Evolutionary conservation across 495 filamentous ascomycete species (phyloP).

Genomic region (Aspergillus hancockii): DNA sequence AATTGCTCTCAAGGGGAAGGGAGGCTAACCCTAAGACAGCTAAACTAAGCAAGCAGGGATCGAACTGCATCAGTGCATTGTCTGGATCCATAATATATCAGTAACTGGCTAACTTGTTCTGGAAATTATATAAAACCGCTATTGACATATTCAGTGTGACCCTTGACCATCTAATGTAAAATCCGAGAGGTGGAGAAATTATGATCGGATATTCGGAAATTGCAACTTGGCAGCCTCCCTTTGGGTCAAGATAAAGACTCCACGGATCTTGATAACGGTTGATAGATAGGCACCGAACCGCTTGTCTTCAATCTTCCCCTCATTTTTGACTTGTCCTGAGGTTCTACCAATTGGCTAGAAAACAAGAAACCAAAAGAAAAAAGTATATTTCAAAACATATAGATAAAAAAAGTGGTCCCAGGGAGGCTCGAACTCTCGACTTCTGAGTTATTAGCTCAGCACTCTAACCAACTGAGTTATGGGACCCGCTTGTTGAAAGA

Average conservation of each 20-base stretch:
- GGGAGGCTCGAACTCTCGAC: constrained; percentile 17
- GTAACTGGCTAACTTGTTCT: background rate
- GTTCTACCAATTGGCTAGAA: background rate
- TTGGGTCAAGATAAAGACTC: background rate
- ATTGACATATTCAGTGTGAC: background rate
- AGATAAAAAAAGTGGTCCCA: constrained; percentile 10
- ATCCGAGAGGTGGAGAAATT: background rate
- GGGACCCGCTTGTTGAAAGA: constrained; percentile 12
- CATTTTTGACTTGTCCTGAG: too few relatives aligned
- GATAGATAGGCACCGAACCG: background rate
- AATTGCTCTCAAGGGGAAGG: too few relatives aligned
- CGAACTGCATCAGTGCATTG: too few relatives aligned
- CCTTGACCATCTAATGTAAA: background rate
- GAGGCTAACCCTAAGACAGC: too few relatives aligned
- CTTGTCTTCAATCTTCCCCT: too few relatives aligned
- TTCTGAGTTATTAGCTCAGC: constrained; percentile 16
- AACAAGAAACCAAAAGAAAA: background rate
- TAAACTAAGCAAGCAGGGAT: too few relatives aligned
- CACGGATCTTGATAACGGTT: background rate
- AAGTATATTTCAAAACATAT: background rate
- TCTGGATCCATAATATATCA: background rate
- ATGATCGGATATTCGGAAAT: constrained; percentile 7
- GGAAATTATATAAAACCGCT: background rate
- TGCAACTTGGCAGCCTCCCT: constrained; percentile 4
- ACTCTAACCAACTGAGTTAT: constrained; percentile 18